phyloP scores from a whole-genome alignment of 495 filamentous ascomycete species.

The Neurospora sp. region DNA sequence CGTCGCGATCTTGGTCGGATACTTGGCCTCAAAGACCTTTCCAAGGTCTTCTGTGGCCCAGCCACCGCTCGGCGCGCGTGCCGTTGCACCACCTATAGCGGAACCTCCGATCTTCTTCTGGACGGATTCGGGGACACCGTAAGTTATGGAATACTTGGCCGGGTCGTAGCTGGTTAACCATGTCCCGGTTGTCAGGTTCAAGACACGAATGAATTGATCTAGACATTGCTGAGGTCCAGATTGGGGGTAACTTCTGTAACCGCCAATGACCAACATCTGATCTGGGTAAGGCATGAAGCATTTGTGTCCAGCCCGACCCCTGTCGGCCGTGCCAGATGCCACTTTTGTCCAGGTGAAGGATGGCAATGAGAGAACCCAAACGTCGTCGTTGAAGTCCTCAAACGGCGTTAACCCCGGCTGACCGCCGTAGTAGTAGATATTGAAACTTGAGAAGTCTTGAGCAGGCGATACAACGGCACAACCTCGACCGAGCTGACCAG shows the following conservation, averaged over 20 bases:
- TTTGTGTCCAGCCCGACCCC: slow-evolving; percentile 49
- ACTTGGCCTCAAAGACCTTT: slow-evolving; percentile 44
- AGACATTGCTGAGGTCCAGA: slow-evolving; percentile 31
- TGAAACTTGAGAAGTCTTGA: slow-evolving; percentile 49
- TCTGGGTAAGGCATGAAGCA: slow-evolving; percentile 62
- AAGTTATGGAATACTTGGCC: slow-evolving; percentile 36
- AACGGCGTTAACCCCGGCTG: slow-evolving; percentile 16
- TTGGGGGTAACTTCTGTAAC: slow-evolving; percentile 23
- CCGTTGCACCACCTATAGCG: slow-evolving; percentile 50
- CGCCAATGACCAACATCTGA: slow-evolving; percentile 65
- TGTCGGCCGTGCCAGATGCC: slow-evolving; percentile 32
- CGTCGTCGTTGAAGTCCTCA: slow-evolving; percentile 44
- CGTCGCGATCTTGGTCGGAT: slow-evolving; percentile 44
- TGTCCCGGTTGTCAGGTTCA: slow-evolving; percentile 48
- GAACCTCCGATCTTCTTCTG: slow-evolving; percentile 50
- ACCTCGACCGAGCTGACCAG: slow-evolving; percentile 49
- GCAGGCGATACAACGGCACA: slow-evolving; percentile 59
- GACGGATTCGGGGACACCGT: slow-evolving; percentile 51
- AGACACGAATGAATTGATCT: slow-evolving; percentile 46
- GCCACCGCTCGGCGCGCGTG: slow-evolving; percentile 27
- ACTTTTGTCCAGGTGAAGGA: slow-evolving; percentile 68
- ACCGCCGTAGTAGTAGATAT: slow-evolving; percentile 71
- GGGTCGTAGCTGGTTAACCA: slow-evolving; percentile 58
- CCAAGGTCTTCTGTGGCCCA: slow-evolving; percentile 44
- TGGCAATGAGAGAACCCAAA: slow-evolving; percentile 65